phyloP scores from a whole-genome alignment of 495 filamentous ascomycete genomes.

The Aspergillus olivimuriae region DNA sequence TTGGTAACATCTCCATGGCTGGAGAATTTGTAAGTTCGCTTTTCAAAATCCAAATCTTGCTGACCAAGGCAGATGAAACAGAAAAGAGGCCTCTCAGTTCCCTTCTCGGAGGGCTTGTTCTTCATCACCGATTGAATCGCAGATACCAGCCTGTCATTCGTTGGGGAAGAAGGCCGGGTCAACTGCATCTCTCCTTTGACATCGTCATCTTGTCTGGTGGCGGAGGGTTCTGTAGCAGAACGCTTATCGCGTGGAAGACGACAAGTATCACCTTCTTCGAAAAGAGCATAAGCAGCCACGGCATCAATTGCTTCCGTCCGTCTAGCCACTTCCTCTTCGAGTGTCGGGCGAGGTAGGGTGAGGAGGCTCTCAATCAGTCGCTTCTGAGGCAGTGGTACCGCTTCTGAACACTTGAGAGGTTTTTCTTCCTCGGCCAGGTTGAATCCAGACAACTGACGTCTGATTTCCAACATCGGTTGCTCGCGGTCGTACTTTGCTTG shows the following conservation, averaged over 20 bases:
- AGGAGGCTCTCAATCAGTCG: conserved; percentile 26
- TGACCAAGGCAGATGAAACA: conserved; percentile 37
- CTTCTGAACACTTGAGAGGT: conserved; percentile 16
- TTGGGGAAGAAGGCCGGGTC: conserved; percentile 11
- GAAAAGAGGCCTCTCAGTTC: conserved; percentile 26
- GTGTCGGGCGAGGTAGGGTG: conserved; percentile 21
- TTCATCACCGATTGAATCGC: conserved; percentile 21
- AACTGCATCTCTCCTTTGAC: conserved; percentile 7
- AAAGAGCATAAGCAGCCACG: conserved; percentile 26
- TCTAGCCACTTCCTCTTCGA: conserved; percentile 26
- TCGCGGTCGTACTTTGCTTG: conserved; percentile 21
- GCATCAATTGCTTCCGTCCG: conserved; percentile 28
- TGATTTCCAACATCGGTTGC: conserved; percentile 25
- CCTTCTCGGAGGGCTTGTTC: conserved; percentile 24
- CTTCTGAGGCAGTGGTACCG: conserved; percentile 18
- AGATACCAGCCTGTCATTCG: conserved; percentile 13
- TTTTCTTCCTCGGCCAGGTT: conserved; percentile 19
- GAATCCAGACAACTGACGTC: conserved; percentile 15
- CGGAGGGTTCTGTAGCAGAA: conserved; percentile 11
- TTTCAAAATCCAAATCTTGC: conserved; percentile 17
- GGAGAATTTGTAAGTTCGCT: conserved; percentile 23
- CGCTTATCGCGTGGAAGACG: conserved; percentile 17
- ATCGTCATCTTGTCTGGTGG: conserved; percentile 1
- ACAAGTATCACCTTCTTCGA: conserved; percentile 24
- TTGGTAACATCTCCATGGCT: conserved; percentile 31